Evolutionary conservation across 1,284 basidiomycete species (phyloP).

Genomic region (Mycena sp.): DNA sequence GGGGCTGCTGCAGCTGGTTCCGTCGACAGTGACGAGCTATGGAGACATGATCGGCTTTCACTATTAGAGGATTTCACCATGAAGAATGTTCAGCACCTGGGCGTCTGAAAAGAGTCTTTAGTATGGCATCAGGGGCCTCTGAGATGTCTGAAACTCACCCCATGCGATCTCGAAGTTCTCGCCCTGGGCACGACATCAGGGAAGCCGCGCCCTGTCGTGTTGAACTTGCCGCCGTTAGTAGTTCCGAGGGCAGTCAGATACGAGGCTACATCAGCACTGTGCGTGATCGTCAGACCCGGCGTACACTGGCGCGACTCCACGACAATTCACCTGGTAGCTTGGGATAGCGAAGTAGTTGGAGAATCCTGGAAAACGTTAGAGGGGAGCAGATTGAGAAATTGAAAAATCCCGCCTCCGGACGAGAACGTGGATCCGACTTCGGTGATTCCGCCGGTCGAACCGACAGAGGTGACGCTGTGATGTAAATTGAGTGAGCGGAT

Average conservation of each 20-base stretch:
- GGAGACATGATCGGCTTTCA: not conserved
- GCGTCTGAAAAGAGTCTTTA: too few relatives aligned
- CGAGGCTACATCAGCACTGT: conserved; percentile 1
- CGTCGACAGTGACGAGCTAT: conserved; percentile 38
- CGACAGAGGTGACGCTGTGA: conserved; percentile 43
- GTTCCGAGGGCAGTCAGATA: conserved; percentile 9
- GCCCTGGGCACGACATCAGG: conserved; percentile 21
- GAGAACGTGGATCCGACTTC: conserved; percentile 29
- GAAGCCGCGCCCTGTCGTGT: conserved; percentile 17
- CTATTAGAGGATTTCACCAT: not conserved
- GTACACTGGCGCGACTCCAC: not conserved
- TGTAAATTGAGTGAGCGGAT: not conserved
- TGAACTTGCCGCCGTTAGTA: conserved; percentile 18
- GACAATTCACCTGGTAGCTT: conserved; percentile 17
- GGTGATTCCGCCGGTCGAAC: conserved; percentile 27
- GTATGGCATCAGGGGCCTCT: not conserved
- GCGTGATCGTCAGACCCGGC: not conserved
- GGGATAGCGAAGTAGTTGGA: conserved; percentile 25
- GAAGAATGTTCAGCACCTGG: not conserved
- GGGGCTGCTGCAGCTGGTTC: conserved; percentile 59
- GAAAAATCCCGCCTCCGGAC: conserved; percentile 39
- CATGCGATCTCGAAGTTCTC: conserved; percentile 17
- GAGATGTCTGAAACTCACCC: not conserved
- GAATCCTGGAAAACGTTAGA: conserved; percentile 18
- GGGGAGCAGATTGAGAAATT: too few relatives aligned